Base-by-base conservation (phyloP, 2,329 filamentous ascomycete genomes). In the Cytospora chrysosperma region DNA sequence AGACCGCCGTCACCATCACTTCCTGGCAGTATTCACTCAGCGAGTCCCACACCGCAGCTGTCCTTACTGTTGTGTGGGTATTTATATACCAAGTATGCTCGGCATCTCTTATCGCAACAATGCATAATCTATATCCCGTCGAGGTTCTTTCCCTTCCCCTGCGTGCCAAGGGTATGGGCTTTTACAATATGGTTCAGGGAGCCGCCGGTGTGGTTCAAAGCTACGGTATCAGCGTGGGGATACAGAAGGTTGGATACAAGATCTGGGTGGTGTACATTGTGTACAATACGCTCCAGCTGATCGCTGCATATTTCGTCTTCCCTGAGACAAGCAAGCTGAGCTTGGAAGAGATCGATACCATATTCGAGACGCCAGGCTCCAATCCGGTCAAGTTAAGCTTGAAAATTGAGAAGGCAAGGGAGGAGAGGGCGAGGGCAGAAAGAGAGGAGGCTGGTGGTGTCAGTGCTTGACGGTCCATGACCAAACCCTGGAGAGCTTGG, bases 331-430 rank as follows among this genome's bases (percentile, higher is more conserved):
- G 77, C 52, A 75, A 75, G 24, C 70, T 82, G 40, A 78, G 75
- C 26, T 74, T 85, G 51, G 83, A 86, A 70, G 82, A 86, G 72
- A 85, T 85, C 57, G 82, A 85, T 67, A 80, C 79, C 51, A 83
- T 87, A 61, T 87, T 87, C 64, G 83, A 69, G 58, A 69, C 67
- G 8, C 65, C 67, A 1, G 68, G 68, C 30, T 55, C 62, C 12
- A 65, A 67, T 24, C 67, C 68, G 0, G 68, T 67, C 21, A 63
- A 60, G 59, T 17, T 69, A 47, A 67, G 64, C 26, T 49, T 66
- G 59, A 69, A 67, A 63, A 69, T 68, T 4, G 63, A 43, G 17
- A 57, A 54, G 49, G 68, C 68, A 4, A 69, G 65, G 60, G 59
- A 47, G 30, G 68, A 67, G 52, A 65, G 55, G 60, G 59, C 59